Percentiles rank a stretch among this genome's conserved stretches.
Evolutionary conservation across 1,284 basidiomycete genomes (phyloP).

Genomic region (Tremellales sp.): DNA sequence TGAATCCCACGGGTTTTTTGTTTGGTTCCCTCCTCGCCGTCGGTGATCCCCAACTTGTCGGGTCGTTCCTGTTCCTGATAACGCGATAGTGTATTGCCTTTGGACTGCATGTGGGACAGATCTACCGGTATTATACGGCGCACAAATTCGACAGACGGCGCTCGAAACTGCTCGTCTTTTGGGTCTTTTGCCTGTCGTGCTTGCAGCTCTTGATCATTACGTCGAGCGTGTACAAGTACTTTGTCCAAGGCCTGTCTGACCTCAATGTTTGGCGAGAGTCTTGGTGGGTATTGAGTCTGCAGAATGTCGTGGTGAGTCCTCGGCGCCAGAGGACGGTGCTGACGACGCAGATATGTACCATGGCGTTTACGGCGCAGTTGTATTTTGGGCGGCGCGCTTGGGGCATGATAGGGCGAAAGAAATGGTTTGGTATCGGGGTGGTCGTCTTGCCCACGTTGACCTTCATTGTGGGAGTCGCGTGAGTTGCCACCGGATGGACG

Average conservation of each 20-base stretch:
- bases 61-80: neutral
- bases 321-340: neutral
- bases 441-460: constrained; percentile 26
- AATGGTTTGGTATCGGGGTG: constrained; percentile 24
- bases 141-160: constrained; percentile 15
- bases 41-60: constrained; percentile 1
- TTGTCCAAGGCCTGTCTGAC: constrained; percentile 20
- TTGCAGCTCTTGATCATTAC: constrained; percentile 34
- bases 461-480: constrained; percentile 27
- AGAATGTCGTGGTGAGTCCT: constrained; percentile 36
- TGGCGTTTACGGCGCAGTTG: constrained; percentile 34
- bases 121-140: constrained; percentile 25
- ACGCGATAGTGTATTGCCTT: constrained; percentile 23
- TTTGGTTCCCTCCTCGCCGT: constrained; percentile 35
- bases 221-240: constrained; percentile 25
- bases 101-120: constrained; percentile 29
- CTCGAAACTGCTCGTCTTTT: constrained; percentile 21
- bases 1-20: constrained; percentile 32
- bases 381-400: constrained; percentile 35
- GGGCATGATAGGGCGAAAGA: constrained; percentile 20
- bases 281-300: constrained; percentile 35
- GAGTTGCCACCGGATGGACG: constrained; percentile 8
- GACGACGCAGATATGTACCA: constrained; percentile 10
- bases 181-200: constrained; percentile 26
- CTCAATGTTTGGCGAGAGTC: constrained; percentile 32